Base-by-base conservation (phyloP, 2,329 filamentous ascomycete species). In the Cladophialophora immunda region DNA sequence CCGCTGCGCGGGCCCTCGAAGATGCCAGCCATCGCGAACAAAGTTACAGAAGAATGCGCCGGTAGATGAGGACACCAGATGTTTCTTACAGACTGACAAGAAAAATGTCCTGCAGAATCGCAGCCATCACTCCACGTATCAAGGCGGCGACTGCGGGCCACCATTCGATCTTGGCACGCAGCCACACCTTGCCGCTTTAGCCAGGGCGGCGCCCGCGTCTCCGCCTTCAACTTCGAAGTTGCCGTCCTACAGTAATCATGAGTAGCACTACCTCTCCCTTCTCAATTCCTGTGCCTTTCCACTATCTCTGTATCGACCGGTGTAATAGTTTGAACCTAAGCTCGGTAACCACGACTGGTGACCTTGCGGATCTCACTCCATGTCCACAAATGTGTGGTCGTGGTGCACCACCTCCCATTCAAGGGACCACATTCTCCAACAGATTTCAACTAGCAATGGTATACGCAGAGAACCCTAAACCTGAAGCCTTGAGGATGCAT, bases 1-100 rank as follows among this genome's bases (percentile, higher is more conserved):
- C 86, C 87, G 79, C 97, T 96, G 78, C 94, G 89, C 78, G 93
- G 91, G 83, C 95, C 92, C 83, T 97, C 93, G 78, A 98, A 99
- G 81, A 99, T 93, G 78, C 92, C 92, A 80, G 93, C 90, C 95
- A 99, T 99, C 72, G 73, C 80, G 72, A 72, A 58, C n/a, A 38
- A 15, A 32, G 17, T 27, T 13, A 27, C 11, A 25, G 45, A 27
- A 27, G 25, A 27, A 32, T 27, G 22, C n/a, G 30, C 9, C 19
- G 32, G 32, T n/a, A 7, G 15, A 27, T 19, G 19, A 38, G 30
- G 58, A 30, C 45, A 38, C 29, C 50, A 61, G 17, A 53, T 52
- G 47, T 61, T 22, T 29, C 30, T 52, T 15, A 22, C 19, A 9
- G 58, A 38, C 9, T 9, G 13, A 22, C 30, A 27, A 11, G 58